Evolutionary conservation across 768 basidiomycete genomes (phyloP).

Genomic region (Cantharellus anzutake): DNA sequence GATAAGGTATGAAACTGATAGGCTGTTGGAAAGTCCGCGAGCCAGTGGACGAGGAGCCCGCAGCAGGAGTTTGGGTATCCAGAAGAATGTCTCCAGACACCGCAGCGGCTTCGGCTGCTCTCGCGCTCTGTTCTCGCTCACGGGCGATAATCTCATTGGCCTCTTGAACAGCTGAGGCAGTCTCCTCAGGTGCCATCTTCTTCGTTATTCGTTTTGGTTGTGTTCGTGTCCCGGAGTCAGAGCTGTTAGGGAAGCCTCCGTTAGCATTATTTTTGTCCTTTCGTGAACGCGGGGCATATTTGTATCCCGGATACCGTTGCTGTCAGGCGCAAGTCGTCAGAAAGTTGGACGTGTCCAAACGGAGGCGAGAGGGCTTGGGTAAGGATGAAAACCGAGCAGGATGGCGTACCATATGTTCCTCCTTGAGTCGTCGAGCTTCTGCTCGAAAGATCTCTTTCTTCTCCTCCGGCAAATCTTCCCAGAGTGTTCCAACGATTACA

Average conservation of each 20-base stretch:
- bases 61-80: too few relatives aligned
- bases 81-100: background rate
- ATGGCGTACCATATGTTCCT: background rate
- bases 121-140: background rate
- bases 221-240: background rate
- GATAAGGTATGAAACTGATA: background rate
- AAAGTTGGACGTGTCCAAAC: background rate
- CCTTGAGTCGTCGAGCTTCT: background rate
- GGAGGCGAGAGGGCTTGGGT: background rate
- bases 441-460: slow-evolving; percentile 1
- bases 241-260: background rate
- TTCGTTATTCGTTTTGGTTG: background rate
- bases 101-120: background rate
- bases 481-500: slow-evolving; percentile 1
- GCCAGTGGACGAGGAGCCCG: background rate
- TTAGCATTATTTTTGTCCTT: background rate
- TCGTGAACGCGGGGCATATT: background rate
- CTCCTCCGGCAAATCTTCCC: slow-evolving; percentile 2
- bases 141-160: background rate
- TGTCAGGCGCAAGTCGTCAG: background rate
- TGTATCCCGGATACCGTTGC: background rate
- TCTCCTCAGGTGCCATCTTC: background rate
- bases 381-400: background rate
- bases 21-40: background rate
- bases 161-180: background rate